A percentile compares a stretch with the other conserved stretches of the same genome.
Conservation (phyloP, 1,284 basidiomycete genomes). For the Grifola frondosa region DNA sequence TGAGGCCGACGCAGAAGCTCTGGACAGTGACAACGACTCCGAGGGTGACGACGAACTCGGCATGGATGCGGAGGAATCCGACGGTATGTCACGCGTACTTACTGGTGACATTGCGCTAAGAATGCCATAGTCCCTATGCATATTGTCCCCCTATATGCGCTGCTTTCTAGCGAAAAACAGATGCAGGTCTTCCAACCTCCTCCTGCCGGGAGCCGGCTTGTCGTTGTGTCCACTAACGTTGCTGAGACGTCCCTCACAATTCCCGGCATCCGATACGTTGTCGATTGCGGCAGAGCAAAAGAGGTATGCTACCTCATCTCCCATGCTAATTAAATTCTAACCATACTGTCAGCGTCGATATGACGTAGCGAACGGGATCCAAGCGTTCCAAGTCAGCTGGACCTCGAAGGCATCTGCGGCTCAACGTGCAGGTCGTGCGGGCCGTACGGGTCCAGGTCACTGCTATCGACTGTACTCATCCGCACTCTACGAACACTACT, state of each 20-base stretch:
- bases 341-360: constrained; percentile 45
- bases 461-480: constrained; percentile 77
- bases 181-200: constrained; percentile 72
- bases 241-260: constrained; percentile 82
- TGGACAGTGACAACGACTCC: constrained; percentile 46
- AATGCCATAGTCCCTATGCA: constrained; percentile 58
- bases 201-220: constrained; percentile 61
- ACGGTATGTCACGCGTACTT: constrained; percentile 45
- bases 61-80: constrained; percentile 56
- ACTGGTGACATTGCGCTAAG: background rate
- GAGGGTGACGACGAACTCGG: constrained; percentile 53
- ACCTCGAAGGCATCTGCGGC: constrained; percentile 76
- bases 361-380: constrained; percentile 61
- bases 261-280: constrained; percentile 74
- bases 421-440: constrained; percentile 74
- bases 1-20: constrained; percentile 49
- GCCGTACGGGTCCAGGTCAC: constrained; percentile 77
- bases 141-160: constrained; percentile 73
- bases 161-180: constrained; percentile 72
- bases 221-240: constrained; percentile 77
- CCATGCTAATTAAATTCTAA: background rate
- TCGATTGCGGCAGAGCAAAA: constrained; percentile 77
- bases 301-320: constrained; percentile 48
- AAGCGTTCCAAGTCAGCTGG: constrained; percentile 74
- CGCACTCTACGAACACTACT: constrained; percentile 89